phyloP scores from a whole-genome alignment of 345 rosid species.

The Conringia planisiliqua region DNA sequence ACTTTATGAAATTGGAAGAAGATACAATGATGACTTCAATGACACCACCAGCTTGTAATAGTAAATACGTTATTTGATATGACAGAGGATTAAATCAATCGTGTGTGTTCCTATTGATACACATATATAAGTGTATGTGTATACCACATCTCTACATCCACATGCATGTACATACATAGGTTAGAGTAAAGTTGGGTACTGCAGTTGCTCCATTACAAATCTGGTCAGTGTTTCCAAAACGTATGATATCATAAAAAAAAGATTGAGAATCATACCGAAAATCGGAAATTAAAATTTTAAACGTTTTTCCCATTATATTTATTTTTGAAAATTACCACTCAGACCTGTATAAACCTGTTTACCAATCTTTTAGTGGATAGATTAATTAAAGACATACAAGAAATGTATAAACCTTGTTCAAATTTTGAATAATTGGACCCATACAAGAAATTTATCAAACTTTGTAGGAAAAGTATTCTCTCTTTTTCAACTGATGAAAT shows the following conservation, averaged over 20 bases:
- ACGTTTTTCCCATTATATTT: too few species aligned
- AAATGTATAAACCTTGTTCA: background rate
- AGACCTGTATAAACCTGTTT: too few species aligned
- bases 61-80: conserved; percentile 32
- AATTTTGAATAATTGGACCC: conserved; percentile 5
- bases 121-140: background rate
- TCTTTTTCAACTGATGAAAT: background rate
- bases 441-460: conserved; percentile 21
- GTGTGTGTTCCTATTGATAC: background rate
- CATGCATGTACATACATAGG: background rate
- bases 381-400: background rate
- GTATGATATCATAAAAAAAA: background rate
- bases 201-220: background rate
- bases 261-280: background rate
- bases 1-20: conserved; percentile 30
- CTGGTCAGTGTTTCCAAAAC: background rate
- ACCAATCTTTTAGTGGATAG: too few species aligned
- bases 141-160: background rate
- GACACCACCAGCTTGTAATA: conserved; percentile 30
- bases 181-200: background rate
- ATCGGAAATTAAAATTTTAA: too few species aligned
- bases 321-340: too few species aligned
- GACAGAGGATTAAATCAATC: conserved; percentile 28
- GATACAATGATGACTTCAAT: conserved; percentile 36
- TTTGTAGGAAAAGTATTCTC: conserved; percentile 5